Conservation (phyloP, 345 rosid genomes). For the Isatis tinctoria region DNA sequence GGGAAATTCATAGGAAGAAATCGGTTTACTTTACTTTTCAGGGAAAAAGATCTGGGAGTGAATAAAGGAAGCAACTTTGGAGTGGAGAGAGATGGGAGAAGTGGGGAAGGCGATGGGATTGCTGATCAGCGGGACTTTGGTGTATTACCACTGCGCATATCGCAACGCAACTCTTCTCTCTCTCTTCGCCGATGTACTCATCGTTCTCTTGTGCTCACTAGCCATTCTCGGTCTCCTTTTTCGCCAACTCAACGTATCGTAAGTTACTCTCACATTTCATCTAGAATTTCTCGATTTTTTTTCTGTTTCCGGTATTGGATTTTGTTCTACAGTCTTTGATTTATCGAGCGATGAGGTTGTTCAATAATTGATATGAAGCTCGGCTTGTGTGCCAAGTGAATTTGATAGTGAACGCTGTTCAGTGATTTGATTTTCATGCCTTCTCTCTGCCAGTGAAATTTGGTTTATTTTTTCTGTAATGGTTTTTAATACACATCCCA, state of each 20-base stretch:
- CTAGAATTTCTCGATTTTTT: neutral
- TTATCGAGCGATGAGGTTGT: neutral
- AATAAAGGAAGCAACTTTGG: neutral
- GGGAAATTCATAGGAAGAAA: neutral
- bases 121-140: slow-evolving; percentile 59
- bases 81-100: slow-evolving; percentile 38
- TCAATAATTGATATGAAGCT: neutral
- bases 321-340: neutral
- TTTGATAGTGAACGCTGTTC: neutral
- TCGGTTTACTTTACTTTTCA: neutral
- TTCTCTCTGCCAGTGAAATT: neutral
- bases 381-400: neutral
- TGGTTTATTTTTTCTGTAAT: neutral
- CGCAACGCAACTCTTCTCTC: slow-evolving; percentile 78
- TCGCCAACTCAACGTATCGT: slow-evolving; percentile 93
- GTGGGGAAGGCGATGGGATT: slow-evolving; percentile 57
- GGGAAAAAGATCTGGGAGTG: slow-evolving; percentile 1
- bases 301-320: neutral
- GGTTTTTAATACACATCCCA: too few species aligned
- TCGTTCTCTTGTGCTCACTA: slow-evolving; percentile 95
- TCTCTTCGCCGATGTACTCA: slow-evolving; percentile 78
- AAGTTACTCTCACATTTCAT: slow-evolving; percentile 1
- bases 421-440: neutral
- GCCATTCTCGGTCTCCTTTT: slow-evolving; percentile 99
- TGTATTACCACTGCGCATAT: slow-evolving; percentile 83